Evolutionary conservation across 2,329 filamentous ascomycete genomes (phyloP), one percentile per base, ranked within the genome.

Genomic region (Lachnellula hyalina): DNA sequence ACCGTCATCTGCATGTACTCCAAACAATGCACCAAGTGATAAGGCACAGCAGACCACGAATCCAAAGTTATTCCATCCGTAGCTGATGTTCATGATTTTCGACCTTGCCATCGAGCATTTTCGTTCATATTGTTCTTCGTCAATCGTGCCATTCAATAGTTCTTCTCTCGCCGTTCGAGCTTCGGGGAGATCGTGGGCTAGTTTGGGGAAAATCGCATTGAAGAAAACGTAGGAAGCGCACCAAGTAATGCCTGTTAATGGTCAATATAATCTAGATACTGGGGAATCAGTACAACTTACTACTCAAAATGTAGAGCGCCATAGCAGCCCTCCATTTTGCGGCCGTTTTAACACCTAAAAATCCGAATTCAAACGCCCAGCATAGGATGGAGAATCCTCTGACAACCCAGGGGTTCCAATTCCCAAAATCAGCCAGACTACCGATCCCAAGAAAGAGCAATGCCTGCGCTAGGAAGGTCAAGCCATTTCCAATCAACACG

Each of bases 221-320:
- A 67, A 68, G 42, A 68, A 68, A 34, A 68, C 66, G 38, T 68
- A 68, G 2, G 65, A 68, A 4, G 65, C 61, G 65, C 65, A 66
- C 55, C 62, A 68, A 12, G 65, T 64, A 35, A 67, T 59, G 35
- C 64, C 65, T 68, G 23, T 35, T 12, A 38, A 28, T 32, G 4
- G 41, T 44, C 21, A 44, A 5, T 47, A 32, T 28, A 21, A 36
- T 45, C 15, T 5, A 7, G 21, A 14, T 6, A 21, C n/a, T 36
- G 17, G 32, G 15, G 32, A 15, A 4, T n/a, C 32, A 35, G 21
- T n/a, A 21, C 4, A 8, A 60, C 63, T 56, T 60, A 67, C 66
- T 63, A 51, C 65, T 67, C 17, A 68, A 35, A 21, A 68, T 67
- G 38, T 65, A 68, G 17, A 68, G 54, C 14, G 64, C 65, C 65